Evolutionary conservation across 306 rosid genomes (phyloP), one percentile per base, ranked within the genome.

Genomic region (Delonix regia): DNA sequence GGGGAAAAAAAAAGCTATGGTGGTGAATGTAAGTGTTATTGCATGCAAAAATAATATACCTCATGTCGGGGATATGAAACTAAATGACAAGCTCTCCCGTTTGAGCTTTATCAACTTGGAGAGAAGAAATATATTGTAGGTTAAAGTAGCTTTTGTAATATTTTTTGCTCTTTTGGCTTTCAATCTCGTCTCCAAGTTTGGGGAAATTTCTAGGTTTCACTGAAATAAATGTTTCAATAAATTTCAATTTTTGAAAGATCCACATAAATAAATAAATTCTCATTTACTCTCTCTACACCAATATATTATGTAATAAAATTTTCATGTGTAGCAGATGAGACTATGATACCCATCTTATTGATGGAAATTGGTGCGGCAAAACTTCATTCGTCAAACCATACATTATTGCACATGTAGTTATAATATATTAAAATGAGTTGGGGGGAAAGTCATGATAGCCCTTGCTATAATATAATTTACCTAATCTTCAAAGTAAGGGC

Each of bases 51-150:
- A 73, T 61, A 81, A 47, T 72, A 56, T 79, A 76, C 79, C 72
- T 9, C 18, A 55, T 87, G 92, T 90, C 88, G 87, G 91, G 82
- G 63, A 80, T 56, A 75, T 13, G 48, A 55, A 86, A 52, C 89
- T 81, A 86, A 80, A 68, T 85, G 88, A 83, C 86, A 88, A 76
- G 41, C 74, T 36, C 69, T 36, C 24, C 28, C 10, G 30, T 33
- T 52, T 75, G 82, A 67, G 49, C 73, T 68, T 78, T 81, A 75
- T 30, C 44, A 73, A 45, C 80, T 78, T 81, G 55, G 66, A 79
- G 56, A 21, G 75, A 62, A 77, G 74, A 77, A 77, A 74, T n/a
- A n/a, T n/a, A n/a, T 72, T 47, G 48, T 69, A 24, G 49, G 38
- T 78, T 67, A 12, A 78, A 75, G 84, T 61, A 33, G 7, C 80